phyloP scores from a whole-genome alignment of 2,329 filamentous ascomycete species.

The Polychaeton citri region DNA sequence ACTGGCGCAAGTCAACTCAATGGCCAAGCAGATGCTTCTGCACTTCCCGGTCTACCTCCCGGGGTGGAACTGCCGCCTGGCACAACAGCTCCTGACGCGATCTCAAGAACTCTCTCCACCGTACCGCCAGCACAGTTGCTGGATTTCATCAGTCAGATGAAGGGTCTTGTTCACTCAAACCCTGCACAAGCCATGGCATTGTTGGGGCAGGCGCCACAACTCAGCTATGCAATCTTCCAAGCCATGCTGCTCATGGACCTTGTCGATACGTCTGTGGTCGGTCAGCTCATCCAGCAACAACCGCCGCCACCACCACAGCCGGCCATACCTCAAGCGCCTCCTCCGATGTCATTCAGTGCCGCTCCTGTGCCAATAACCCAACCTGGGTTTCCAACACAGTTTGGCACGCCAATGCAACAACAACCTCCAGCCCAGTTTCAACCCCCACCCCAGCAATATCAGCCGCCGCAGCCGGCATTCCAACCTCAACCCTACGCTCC shows the following conservation, averaged over 20 bases:
- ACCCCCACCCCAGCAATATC: conserved; percentile 25
- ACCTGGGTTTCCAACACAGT: conserved; percentile 14
- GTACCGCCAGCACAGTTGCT: conserved; percentile 80
- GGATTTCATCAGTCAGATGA: conserved; percentile 90
- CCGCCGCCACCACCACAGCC: conserved; percentile 23
- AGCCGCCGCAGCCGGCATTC: conserved; percentile 18
- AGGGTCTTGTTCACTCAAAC: conserved; percentile 69
- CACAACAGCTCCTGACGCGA: conserved; percentile 75
- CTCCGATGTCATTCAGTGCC: conserved; percentile 2
- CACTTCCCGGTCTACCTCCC: conserved; percentile 67
- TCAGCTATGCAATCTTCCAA: conserved; percentile 91
- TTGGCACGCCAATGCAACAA: conserved; percentile 19
- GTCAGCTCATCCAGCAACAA: conserved; percentile 57
- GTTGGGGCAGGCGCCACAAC: conserved; percentile 76
- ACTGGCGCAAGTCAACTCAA: conserved; percentile 6
- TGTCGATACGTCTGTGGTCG: conserved; percentile 71
- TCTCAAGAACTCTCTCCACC: conserved; percentile 78
- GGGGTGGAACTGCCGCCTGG: conserved; percentile 75
- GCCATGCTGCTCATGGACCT: conserved; percentile 84
- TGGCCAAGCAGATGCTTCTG: conserved; percentile 15
- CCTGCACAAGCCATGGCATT: conserved; percentile 75
- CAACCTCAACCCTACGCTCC: conserved; percentile 31
- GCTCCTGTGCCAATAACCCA: conserved; percentile 8
- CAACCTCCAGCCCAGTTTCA: conserved; percentile 15
- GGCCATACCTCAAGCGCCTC: conserved; percentile 10